Evolutionary conservation across 495 filamentous ascomycete species (phyloP).

Genomic region (Xylaria intraflava): DNA sequence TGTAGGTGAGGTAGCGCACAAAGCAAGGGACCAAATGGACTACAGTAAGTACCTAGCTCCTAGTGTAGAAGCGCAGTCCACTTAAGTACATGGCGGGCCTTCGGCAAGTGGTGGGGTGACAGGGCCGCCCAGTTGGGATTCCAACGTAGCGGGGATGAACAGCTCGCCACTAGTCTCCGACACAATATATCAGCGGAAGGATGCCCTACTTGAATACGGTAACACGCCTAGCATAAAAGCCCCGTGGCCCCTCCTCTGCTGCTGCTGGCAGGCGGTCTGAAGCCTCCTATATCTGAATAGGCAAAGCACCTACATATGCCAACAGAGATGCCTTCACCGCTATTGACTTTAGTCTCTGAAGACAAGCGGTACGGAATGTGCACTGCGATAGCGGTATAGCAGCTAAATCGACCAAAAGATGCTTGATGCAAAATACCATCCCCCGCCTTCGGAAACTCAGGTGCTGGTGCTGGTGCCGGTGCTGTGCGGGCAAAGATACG

Average conservation of each 20-base stretch:
- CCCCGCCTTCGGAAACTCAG: too few species aligned
- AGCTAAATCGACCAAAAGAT: not conserved
- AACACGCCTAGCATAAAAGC: not conserved
- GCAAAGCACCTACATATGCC: slow-evolving; percentile 13
- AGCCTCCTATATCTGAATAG: slow-evolving; percentile 12
- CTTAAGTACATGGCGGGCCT: not conserved
- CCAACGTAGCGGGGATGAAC: slow-evolving; percentile 6
- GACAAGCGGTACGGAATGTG: slow-evolving; percentile 8
- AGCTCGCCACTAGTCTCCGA: slow-evolving; percentile 3
- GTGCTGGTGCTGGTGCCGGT: too few species aligned
- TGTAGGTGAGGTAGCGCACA: not conserved
- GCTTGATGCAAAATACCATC: not conserved
- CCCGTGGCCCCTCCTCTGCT: slow-evolving; percentile 13
- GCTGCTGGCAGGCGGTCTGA: slow-evolving; percentile 10
- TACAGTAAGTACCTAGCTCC: not conserved
- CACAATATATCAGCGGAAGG: slow-evolving; percentile 1
- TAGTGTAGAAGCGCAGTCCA: slow-evolving; percentile 2
- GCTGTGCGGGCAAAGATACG: too few species aligned
- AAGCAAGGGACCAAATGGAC: too few species aligned
- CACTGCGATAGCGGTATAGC: not conserved
- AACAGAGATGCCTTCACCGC: slow-evolving; percentile 5
- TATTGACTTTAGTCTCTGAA: slow-evolving; percentile 1
- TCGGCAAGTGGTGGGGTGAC: slow-evolving; percentile 5
- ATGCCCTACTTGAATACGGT: slow-evolving; percentile 4
- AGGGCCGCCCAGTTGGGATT: slow-evolving; percentile 12